These are phyloP conservation scores for Pulveroboletus sp. DNA, from an alignment of 768 basidiomycete species.

Conservation along the genomic window DNA sequence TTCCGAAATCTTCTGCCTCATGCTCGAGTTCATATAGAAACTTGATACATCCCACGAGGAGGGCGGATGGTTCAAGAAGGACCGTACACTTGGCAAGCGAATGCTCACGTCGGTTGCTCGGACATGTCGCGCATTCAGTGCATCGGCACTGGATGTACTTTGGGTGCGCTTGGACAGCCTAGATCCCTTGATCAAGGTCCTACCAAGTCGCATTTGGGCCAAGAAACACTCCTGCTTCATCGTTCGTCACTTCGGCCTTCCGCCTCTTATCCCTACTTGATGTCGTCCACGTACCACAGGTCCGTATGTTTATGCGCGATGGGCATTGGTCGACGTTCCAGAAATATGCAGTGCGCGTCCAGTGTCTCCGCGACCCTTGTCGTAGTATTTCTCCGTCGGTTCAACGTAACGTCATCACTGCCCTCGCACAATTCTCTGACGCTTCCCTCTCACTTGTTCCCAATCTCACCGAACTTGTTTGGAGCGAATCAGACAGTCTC, in stretches of 20 bases:
- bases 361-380: background rate
- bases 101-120: conserved; percentile 17
- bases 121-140: conserved; percentile 17
- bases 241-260: conserved; percentile 1
- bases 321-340: conserved; percentile 15
- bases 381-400: background rate
- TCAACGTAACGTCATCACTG: conserved; percentile 1
- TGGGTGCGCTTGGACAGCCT: conserved; percentile 15
- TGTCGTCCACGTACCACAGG: background rate
- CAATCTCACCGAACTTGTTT: conserved; percentile 4
- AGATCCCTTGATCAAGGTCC: conserved; percentile 14
- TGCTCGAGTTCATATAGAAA: conserved; percentile 9
- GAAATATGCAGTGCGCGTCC: conserved; percentile 3
- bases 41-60: background rate
- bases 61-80: background rate
- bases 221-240: conserved; percentile 2
- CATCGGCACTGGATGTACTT: conserved; percentile 17
- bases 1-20: conserved; percentile 7
- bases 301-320: conserved; percentile 4
- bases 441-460: background rate
- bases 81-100: background rate
- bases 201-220: conserved; percentile 10
- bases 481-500: background rate
- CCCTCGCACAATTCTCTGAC: conserved; percentile 6
- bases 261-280: background rate